Base-by-base conservation (phyloP, 2,329 filamentous ascomycete genomes). In the Tolypocladium paradoxum region DNA sequence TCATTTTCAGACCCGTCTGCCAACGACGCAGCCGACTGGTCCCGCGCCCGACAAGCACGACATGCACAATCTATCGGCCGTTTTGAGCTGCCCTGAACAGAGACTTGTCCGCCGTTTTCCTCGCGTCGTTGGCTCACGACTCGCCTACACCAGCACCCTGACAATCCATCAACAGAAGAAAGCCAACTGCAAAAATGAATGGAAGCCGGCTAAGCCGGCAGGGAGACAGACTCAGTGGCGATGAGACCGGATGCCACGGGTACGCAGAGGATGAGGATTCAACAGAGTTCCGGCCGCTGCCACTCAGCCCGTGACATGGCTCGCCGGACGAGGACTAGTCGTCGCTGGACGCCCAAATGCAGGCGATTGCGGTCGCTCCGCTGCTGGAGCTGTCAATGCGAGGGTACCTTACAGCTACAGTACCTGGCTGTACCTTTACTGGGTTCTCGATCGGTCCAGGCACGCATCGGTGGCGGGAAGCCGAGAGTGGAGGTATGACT, bases 391-490 rank as follows among this genome's bases (percentile, higher is more conserved):
- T 11, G 43, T 47, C 43, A 27, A 33, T 20, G 27, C 18, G 11
- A 33, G 27, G 43, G 48, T 50, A 40, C 49, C 49, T 50, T 50
- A 34, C 49, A 50, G 35, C 35, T 40, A 22, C 35, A 37, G 35
- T 38, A 37, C 48, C 48, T 50, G 48, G 48, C 36, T 7, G 48
- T 40, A 31, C 48, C 36, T 50, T 34, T 22, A 11, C 20, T 43
- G 37, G 36, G 36, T 31, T 20, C 29, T 18, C 36, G 35, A 38
- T 50, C 49, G 27, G 36, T 34, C 49, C 49, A 50, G 49, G 49
- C 35, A 50, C 49, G 35, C 49, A 50, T 50, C 49, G 36, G 49
- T 50, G 49, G 49, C 49, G 49, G 18, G 35, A 27, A 50, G 49
- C 49, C 34, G 35, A 20, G 11, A 20, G 36, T 31, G 49, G 49